A percentile compares a stretch with the other conserved stretches of the same genome.
Conservation (phyloP, 352 stramenopile species). For the Aphanomyces invadans region DNA sequence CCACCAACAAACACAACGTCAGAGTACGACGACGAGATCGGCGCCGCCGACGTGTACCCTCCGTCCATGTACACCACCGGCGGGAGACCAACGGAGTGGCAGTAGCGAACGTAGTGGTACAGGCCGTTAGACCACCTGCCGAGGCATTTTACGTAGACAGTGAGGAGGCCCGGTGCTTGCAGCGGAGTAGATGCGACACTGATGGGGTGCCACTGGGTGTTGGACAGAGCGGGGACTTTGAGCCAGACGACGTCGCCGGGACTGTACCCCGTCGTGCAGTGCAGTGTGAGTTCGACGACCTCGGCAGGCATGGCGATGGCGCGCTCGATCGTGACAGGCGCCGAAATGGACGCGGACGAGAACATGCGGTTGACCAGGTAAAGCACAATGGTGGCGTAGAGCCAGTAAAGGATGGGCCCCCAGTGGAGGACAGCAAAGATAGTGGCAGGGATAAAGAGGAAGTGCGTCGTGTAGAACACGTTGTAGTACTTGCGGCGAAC, state of each 20-base stretch:
- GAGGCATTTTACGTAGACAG: slow-evolving; percentile 69
- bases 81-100: background rate
- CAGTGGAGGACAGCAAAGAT: slow-evolving; percentile 67
- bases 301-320: slow-evolving; percentile 1
- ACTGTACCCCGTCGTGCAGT: slow-evolving; percentile 46
- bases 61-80: slow-evolving; percentile 63
- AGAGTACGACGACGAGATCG: slow-evolving; percentile 68
- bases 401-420: slow-evolving; percentile 61
- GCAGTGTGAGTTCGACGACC: background rate
- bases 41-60: slow-evolving; percentile 77
- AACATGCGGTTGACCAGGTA: slow-evolving; percentile 55
- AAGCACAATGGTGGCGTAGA: slow-evolving; percentile 45
- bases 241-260: slow-evolving; percentile 59
- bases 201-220: slow-evolving; percentile 84
- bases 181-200: slow-evolving; percentile 78
- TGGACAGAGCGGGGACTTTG: slow-evolving; percentile 71
- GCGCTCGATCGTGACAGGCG: background rate
- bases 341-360: slow-evolving; percentile 1
- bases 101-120: slow-evolving; percentile 31
- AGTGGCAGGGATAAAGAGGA: slow-evolving; percentile 62
- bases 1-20: slow-evolving; percentile 59
- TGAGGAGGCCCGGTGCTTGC: slow-evolving; percentile 79
- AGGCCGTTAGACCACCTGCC: slow-evolving; percentile 72
- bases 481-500: slow-evolving; percentile 58
- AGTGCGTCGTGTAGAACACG: slow-evolving; percentile 58